Evolutionary conservation across 2,329 filamentous ascomycete genomes (phyloP), one percentile per base, ranked within the genome.

Genomic region (Cladophialophora yegresii): DNA sequence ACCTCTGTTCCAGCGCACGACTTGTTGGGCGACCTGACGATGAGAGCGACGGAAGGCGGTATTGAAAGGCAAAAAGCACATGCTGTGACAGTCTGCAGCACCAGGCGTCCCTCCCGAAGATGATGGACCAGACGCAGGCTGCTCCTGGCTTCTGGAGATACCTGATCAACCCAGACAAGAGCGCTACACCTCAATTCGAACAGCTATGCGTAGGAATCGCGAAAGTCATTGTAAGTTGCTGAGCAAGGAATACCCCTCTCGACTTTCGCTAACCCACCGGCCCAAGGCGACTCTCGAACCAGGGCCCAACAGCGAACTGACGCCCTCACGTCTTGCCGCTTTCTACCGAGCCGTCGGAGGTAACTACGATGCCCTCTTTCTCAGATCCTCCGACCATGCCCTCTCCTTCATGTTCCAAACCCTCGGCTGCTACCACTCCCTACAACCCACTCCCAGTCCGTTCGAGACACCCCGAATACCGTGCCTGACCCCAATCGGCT

Each of bases 351-450:
- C 83, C 30, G 88, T 91, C 16, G 90, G 89, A 62, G 88, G 89
- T 53, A 85, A 93, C 73, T 92, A 90, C 76, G 90, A 93, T 74
- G 79, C 83, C 26, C 85, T 98, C 60, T 98, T 98, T 75, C 81
- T 93, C 49, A 83, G 88, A 2, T 91, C 89, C 36, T 87, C 89
- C 22, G 80, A 88, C 65, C 80, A 86, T 43, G 88, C 89, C 50
- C 87, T 99, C 67, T 95, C 93, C 30, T 96, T 92, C 78, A 95
- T 97, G 69, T 98, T 96, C 83, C 90, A 92, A 73, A 90, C 90
- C 7, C 86, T 96, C 58, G 95, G 93, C 71, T 97, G 93, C 75
- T 90, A 92, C 72, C 93, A 98, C 78, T 88, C 87, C 56, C 83
- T 98, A 30, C 90, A 96, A 70, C 91, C 91, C 0, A 85, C 86